Evolutionary conservation across 163 green algal species (phyloP), one percentile per base, ranked within the genome.

Genomic region (Scenedesmus sp.): DNA sequence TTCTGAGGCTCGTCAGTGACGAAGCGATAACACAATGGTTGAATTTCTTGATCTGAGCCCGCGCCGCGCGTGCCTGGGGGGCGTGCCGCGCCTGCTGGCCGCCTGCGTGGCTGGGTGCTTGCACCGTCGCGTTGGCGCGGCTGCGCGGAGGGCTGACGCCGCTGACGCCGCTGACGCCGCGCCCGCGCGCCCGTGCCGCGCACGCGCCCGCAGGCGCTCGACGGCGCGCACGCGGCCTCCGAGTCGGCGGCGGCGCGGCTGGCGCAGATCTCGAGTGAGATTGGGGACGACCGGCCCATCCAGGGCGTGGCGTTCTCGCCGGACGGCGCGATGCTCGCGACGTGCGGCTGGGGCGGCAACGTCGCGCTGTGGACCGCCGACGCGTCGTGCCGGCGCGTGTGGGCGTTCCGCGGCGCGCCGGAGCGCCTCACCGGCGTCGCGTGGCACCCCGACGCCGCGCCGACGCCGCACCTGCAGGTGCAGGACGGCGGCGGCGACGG

Each of bases 281-380:
- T 98, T 15, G 95, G 90, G 0, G 95, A 98, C 77, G 92, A 94
- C n/a, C 86, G 95, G 26, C 95, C 95, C 17, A 86, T 98, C 2
- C 54, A 67, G 44, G 82, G 77, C 4, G 80, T 77, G 2, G 53
- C 73, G 2, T 95, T 98, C 77, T 93, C 90, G 5, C 87, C 89
- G 0, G 86, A 92, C 28, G 92, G 89, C 39, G 34, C 11, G 4
- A 22, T 73, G 28, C 72, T 97, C 50, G 89, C 89, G 3, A 75
- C 80, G 4, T 85, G 83, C 77, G 80, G 83, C 31, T 83, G 77
- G 77, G 44, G 78, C 7, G 78, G 78, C 33, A 33, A 7, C 22
- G 76, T 86, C 1, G 29, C 22, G 0, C 29, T 74, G 13, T 83
- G 76, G 75, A 47, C 34, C 7, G 66, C 64, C 44, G 64, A 66